Evolutionary conservation across 2,329 filamentous ascomycete species (phyloP).

Genomic region (Acephala macrosclerotiorum): DNA sequence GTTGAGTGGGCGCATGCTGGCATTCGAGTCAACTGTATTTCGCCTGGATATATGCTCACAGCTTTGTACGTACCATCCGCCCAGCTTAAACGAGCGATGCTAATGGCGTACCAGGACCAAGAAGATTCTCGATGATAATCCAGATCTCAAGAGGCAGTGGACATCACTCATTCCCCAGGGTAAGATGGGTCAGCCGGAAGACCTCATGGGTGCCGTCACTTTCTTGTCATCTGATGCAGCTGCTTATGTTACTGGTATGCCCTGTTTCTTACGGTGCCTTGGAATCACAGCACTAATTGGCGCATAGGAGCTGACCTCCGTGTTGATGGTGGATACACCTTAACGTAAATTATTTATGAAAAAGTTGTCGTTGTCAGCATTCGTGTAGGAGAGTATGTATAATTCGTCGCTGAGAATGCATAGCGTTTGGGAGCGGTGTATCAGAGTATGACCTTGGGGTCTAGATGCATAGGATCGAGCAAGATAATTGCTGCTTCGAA

Average conservation of each 20-base stretch:
- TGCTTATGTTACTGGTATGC: slow-evolving; percentile 62
- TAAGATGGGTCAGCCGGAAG: slow-evolving; percentile 90
- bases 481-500: no score
- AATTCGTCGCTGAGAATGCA: slow-evolving; percentile 5
- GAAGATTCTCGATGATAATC: slow-evolving; percentile 94
- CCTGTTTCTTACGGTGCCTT: not conserved
- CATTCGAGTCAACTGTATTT: slow-evolving; percentile 95
- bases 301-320: slow-evolving; percentile 45
- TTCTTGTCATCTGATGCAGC: slow-evolving; percentile 66
- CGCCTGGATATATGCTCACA: slow-evolving; percentile 95
- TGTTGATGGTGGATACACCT: slow-evolving; percentile 85
- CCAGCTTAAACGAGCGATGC: not conserved
- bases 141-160: slow-evolving; percentile 89
- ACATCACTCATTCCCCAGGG: slow-evolving; percentile 89
- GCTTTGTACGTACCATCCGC: slow-evolving; percentile 71
- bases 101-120: slow-evolving; percentile 67
- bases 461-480: no score
- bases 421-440: not conserved
- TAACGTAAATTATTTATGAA: slow-evolving; percentile 60
- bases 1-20: slow-evolving; percentile 91
- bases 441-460: no score
- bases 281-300: not conserved
- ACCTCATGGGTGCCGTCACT: slow-evolving; percentile 91
- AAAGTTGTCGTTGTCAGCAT: not conserved
- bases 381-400: not conserved